phyloP scores from a whole-genome alignment of 2,329 filamentous ascomycete genomes.

The Trichoderma sp. region DNA sequence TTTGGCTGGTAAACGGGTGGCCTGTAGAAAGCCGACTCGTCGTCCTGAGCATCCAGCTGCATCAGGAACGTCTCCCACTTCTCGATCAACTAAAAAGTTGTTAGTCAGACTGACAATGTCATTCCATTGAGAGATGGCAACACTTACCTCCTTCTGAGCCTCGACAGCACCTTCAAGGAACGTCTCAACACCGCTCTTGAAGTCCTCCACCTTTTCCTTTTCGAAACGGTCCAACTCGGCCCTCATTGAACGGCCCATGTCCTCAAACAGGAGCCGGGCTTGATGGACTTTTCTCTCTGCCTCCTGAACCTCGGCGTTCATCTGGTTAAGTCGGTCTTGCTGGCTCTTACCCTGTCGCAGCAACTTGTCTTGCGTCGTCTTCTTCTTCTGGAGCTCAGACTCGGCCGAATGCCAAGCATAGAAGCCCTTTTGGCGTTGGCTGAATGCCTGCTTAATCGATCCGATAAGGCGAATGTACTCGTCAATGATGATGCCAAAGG shows the following conservation, averaged over 20 bases:
- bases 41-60: constrained; percentile 91
- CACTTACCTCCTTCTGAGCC: constrained; percentile 87
- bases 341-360: constrained; percentile 91
- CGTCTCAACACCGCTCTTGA: constrained; percentile 96
- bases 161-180: constrained; percentile 96
- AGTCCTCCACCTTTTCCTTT: constrained; percentile 96
- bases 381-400: constrained; percentile 85
- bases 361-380: constrained; percentile 88
- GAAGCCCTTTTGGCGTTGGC: constrained; percentile 91
- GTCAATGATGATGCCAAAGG: constrained; percentile 94
- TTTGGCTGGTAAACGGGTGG: constrained; percentile 58
- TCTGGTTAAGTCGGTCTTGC: constrained; percentile 90
- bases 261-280: constrained; percentile 85
- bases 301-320: constrained; percentile 90
- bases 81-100: constrained; percentile 59
- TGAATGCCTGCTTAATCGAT: constrained; percentile 89
- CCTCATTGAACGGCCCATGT: constrained; percentile 94
- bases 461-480: constrained; percentile 97
- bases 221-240: constrained; percentile 91
- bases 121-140: background rate
- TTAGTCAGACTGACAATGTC: constrained; percentile 23
- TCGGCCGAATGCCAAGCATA: constrained; percentile 93
- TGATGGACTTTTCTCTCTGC: constrained; percentile 92
- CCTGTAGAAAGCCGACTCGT: constrained; percentile 66
- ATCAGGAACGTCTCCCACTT: constrained; percentile 98